phyloP scores from a whole-genome alignment of 2,329 filamentous ascomycete species.

The Sclerotinia glacialis region DNA sequence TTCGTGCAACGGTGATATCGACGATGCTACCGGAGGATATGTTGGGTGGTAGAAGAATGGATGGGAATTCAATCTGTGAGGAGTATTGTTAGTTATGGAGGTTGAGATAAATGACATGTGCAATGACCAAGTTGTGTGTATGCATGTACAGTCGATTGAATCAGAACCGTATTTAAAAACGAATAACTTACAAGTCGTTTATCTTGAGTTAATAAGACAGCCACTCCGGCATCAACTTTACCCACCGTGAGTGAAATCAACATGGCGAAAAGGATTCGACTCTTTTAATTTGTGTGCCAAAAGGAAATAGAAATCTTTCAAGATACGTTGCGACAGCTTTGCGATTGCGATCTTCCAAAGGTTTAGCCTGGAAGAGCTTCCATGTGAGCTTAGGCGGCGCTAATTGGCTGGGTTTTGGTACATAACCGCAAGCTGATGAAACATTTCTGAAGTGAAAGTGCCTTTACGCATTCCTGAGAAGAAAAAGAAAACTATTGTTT shows the following conservation, averaged over 20 bases:
- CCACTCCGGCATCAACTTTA: slow-evolving; percentile 98
- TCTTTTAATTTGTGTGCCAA: background rate
- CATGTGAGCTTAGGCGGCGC: slow-evolving; percentile 8
- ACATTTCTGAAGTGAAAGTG: background rate
- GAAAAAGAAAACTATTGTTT: no score
- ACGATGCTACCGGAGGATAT: slow-evolving; percentile 97
- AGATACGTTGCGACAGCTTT: slow-evolving; percentile 33
- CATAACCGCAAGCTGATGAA: background rate
- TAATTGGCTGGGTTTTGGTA: slow-evolving; percentile 18
- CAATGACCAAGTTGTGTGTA: slow-evolving; percentile 1
- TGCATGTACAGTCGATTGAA: background rate
- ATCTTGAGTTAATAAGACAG: slow-evolving; percentile 92
- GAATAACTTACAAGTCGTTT: slow-evolving; percentile 75
- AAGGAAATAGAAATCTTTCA: slow-evolving; percentile 14
- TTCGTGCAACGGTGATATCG: slow-evolving; percentile 92
- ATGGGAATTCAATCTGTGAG: slow-evolving; percentile 94
- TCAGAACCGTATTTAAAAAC: background rate
- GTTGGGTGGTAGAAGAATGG: slow-evolving; percentile 90
- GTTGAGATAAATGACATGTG: slow-evolving; percentile 8
- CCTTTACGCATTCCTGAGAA: background rate
- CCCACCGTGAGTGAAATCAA: slow-evolving; percentile 96
- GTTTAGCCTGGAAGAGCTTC: slow-evolving; percentile 11
- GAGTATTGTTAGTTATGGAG: slow-evolving; percentile 27
- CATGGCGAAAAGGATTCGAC: slow-evolving; percentile 56
- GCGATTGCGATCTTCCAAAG: slow-evolving; percentile 21